These are phyloP conservation scores for Parachlorella kessleri DNA, from an alignment of 139 green algal species.

Conservation along the genomic window DNA sequence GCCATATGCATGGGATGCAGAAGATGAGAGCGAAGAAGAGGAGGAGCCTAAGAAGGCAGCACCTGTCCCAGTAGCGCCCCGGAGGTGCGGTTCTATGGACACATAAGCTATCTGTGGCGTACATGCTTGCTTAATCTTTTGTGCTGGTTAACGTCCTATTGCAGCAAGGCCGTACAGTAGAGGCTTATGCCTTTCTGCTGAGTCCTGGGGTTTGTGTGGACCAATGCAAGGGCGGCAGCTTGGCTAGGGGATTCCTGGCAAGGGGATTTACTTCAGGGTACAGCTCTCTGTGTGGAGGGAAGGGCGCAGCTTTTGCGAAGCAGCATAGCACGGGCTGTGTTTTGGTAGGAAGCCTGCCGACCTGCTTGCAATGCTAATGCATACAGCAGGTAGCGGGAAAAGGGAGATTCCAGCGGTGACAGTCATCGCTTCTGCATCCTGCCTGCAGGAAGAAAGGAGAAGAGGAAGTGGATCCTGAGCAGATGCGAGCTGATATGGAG, in stretches of 20 bases:
- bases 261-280: too few relatives aligned
- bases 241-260: too few relatives aligned
- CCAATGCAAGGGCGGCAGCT: too few relatives aligned
- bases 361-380: neutral
- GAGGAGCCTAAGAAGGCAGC: too few relatives aligned
- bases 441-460: constrained; percentile 35
- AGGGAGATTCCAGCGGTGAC: constrained; percentile 17
- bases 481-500: constrained; percentile 75
- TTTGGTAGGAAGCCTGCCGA: too few relatives aligned
- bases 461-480: constrained; percentile 59
- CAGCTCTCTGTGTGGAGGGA: neutral
- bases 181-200: too few relatives aligned
- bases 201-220: too few relatives aligned
- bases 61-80: too few relatives aligned
- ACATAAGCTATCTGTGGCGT: neutral
- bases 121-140: neutral
- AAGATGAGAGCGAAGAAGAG: too few relatives aligned
- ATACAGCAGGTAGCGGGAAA: constrained; percentile 15
- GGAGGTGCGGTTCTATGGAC: neutral
- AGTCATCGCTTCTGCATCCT: neutral
- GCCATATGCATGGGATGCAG: neutral
- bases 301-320: neutral
- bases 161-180: too few relatives aligned
- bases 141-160: neutral
- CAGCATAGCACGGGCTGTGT: constrained; percentile 14